Percentiles rank a stretch among this genome's conserved stretches.
These are phyloP conservation scores for Setaria viridis DNA, from an alignment of 202 grass and related monocot genomes.

Conservation along the genomic window DNA sequence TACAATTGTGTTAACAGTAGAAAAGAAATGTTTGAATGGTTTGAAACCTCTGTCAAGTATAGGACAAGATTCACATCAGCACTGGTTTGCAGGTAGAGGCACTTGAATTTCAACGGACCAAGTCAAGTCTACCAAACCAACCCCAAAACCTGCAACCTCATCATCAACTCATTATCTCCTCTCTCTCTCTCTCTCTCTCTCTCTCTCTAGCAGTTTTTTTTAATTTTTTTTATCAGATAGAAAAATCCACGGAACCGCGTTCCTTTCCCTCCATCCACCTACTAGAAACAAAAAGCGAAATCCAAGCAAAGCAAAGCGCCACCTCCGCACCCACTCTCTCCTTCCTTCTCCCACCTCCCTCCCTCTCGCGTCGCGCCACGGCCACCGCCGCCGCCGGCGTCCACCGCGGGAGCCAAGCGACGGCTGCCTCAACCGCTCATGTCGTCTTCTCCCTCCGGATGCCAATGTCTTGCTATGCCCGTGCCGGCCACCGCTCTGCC, in stretches of 20 bases:
- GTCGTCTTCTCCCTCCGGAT: slow-evolving; percentile 51
- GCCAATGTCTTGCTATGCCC: slow-evolving; percentile 58
- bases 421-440: slow-evolving; percentile 45
- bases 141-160: slow-evolving; percentile 9
- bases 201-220: background rate
- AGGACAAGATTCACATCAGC: no score
- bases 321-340: background rate
- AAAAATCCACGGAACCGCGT: slow-evolving; percentile 39
- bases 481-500: background rate
- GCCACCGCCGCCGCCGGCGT: background rate
- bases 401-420: slow-evolving; percentile 20
- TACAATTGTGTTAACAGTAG: no score
- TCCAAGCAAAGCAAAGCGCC: slow-evolving; percentile 29
- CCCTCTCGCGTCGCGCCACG: background rate
- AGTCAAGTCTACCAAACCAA: slow-evolving; percentile 55
- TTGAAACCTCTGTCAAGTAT: no score
- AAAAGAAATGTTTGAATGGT: no score
- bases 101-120: slow-evolving; percentile 61
- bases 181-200: background rate
- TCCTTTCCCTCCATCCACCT: slow-evolving; percentile 9
- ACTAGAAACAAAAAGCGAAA: slow-evolving; percentile 39
- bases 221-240: background rate
- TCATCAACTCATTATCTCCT: slow-evolving; percentile 25
- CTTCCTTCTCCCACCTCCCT: background rate
- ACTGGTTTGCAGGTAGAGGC: background rate